Conservation (phyloP, 2,329 filamentous ascomycete species). For the Leptosphaerulina australis region DNA sequence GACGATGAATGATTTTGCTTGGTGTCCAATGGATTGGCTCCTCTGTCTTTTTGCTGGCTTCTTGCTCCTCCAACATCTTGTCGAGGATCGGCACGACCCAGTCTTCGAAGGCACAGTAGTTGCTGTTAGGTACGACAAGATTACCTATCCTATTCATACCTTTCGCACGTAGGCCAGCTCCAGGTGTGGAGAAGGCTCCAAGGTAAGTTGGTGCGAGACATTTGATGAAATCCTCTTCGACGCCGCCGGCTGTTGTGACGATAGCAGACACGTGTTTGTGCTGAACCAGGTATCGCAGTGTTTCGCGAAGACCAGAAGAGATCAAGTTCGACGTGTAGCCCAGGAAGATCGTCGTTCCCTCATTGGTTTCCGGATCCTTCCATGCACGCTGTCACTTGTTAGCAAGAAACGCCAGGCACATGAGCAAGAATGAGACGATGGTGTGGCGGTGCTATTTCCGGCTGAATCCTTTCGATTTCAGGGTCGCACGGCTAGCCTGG, state of each 20-base stretch:
- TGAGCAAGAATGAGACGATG: constrained; percentile 24
- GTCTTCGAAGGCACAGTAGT: constrained; percentile 97
- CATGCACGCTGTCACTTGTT: constrained; percentile 68
- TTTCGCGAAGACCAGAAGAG: constrained; percentile 90
- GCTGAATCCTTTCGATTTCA: constrained; percentile 39
- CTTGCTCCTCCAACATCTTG: constrained; percentile 90
- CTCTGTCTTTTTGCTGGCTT: constrained; percentile 70
- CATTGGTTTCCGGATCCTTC: constrained; percentile 77
- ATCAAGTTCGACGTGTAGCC: constrained; percentile 98
- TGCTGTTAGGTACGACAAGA: constrained; percentile 91
- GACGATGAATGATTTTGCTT: constrained; percentile 84
- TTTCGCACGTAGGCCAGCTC: constrained; percentile 77
- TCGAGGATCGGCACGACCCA: constrained; percentile 97
- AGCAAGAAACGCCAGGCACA: constrained; percentile 34
- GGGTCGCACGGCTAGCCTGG: constrained; percentile 34
- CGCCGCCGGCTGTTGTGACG: constrained; percentile 91
- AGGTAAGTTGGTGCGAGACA: constrained; percentile 94
- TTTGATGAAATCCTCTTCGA: constrained; percentile 99
- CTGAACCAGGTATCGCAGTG: constrained; percentile 88
- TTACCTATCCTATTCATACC: constrained; percentile 97
- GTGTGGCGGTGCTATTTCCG: constrained; percentile 36
- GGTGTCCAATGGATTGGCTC: constrained; percentile 89
- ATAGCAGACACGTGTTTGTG: constrained; percentile 91
- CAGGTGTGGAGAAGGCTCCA: constrained; percentile 78
- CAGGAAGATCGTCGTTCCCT: constrained; percentile 90